Conservation (phyloP, 768 basidiomycete genomes). For the Phylloporus rhodoxanthus region DNA sequence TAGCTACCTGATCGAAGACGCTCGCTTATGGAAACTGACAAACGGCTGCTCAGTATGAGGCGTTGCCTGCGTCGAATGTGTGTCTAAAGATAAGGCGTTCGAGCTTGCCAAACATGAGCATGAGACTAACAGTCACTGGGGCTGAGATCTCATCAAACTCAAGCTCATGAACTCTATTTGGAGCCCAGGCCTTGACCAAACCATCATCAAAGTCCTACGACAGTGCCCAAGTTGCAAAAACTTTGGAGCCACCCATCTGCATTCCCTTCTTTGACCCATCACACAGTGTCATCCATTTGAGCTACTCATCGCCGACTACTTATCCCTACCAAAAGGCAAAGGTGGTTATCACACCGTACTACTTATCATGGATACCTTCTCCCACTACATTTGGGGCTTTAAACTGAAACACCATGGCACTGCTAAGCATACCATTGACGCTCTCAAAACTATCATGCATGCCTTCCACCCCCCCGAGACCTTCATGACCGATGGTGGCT, state of each 20-base stretch:
- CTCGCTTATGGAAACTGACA: background rate
- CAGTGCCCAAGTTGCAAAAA: background rate
- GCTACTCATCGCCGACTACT: background rate
- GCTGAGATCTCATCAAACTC: too few species aligned
- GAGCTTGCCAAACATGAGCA: background rate
- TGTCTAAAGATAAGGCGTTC: background rate
- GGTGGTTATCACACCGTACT: background rate
- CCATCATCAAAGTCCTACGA: background rate
- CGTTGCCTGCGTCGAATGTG: background rate
- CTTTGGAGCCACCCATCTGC: background rate
- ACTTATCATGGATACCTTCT: background rate
- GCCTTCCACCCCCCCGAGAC: background rate
- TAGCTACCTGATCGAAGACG: background rate
- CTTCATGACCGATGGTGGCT: background rate
- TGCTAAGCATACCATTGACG: background rate
- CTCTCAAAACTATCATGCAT: background rate
- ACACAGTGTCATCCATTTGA: background rate
- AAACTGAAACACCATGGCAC: background rate
- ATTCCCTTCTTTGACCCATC: background rate
- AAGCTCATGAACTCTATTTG: background rate
- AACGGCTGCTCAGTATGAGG: background rate
- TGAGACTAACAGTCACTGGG: background rate
- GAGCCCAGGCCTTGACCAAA: background rate
- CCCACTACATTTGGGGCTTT: background rate
- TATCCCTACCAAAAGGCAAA: background rate